These are phyloP conservation scores for Tolypocladium guangdongense DNA, from an alignment of 2,329 filamentous ascomycete genomes.

Conservation along the genomic window DNA sequence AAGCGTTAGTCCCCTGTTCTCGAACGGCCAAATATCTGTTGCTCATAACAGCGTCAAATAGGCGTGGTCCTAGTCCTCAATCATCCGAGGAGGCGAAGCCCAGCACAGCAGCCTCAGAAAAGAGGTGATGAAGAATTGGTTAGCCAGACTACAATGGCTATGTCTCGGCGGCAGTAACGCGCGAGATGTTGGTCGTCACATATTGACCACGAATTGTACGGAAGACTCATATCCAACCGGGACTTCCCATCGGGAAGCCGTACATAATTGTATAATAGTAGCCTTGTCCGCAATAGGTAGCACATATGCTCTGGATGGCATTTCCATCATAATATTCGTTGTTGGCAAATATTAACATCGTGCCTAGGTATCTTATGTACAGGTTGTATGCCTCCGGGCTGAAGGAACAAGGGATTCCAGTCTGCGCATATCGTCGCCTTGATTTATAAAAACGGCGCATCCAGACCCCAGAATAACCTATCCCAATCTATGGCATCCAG, in stretches of 20 bases:
- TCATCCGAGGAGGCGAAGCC: not conserved
- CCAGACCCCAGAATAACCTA: constrained; percentile 21
- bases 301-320: not conserved
- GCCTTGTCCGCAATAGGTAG: not conserved
- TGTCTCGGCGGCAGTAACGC: not conserved
- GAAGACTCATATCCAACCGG: not conserved
- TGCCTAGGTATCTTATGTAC: not conserved
- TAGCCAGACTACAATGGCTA: not conserved
- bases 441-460: constrained; percentile 19
- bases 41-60: not conserved
- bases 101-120: not conserved
- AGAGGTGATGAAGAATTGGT: not conserved
- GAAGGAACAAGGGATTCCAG: not conserved
- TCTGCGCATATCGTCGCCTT: not conserved
- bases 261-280: not conserved
- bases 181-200: not conserved
- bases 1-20: not conserved
- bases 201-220: not conserved
- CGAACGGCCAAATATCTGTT: not conserved
- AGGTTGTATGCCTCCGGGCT: not conserved
- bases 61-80: not conserved
- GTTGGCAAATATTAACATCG: not conserved
- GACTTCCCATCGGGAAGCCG: not conserved
- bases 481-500: constrained; percentile 25
- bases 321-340: not conserved